Base-by-base conservation (phyloP, 2,329 filamentous ascomycete genomes). In the Fragosphaeria purpurea region DNA sequence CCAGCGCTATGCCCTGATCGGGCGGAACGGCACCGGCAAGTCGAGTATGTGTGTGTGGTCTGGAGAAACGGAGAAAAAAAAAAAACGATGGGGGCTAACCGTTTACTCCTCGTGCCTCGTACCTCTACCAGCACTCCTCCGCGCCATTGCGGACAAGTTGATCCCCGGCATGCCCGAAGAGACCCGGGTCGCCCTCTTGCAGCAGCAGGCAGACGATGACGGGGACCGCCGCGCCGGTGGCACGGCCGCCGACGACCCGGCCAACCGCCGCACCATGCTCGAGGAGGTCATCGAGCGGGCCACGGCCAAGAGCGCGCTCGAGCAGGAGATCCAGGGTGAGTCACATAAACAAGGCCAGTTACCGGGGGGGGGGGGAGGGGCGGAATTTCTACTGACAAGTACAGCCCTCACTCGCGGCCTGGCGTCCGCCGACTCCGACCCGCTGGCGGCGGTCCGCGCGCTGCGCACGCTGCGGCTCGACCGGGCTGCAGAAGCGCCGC, bases 21-120 rank as follows among this genome's bases (percentile, higher is more conserved):
- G 88, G 0, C 76, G 86, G 6, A 94, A 94, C 65, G 88, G 88
- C 1, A 85, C 82, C 2, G 88, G 88, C 6, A 94, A 94, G 62
- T 90, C 86, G 4, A 91, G 82, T 84, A 65, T 64, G 74, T 48
- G 30, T 1, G 35, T 37, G 35, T 37, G 35, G 11, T 7, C 35
- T 37, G 35, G 11, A 37, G 35, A 7, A 4, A 22, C 22, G 11
- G 35, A 11, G 30, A 13, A 6, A 35, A 6, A 11, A 7, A 4
- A 33, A 38, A 12, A 38, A 9, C 10, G 6, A 31, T 11, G 5
- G 32, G 6, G 13, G 34, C 32, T 57, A n/a, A 53, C 33, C 32
- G 11, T 22, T 22, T 22, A 22, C 22, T 22, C 22, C 22, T 22
- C 22, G 22, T 22, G 3, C 22, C 22, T 22, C 22, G 22, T 22